phyloP scores from a whole-genome alignment of 768 basidiomycete genomes.

The Podaxis carcinomalis region DNA sequence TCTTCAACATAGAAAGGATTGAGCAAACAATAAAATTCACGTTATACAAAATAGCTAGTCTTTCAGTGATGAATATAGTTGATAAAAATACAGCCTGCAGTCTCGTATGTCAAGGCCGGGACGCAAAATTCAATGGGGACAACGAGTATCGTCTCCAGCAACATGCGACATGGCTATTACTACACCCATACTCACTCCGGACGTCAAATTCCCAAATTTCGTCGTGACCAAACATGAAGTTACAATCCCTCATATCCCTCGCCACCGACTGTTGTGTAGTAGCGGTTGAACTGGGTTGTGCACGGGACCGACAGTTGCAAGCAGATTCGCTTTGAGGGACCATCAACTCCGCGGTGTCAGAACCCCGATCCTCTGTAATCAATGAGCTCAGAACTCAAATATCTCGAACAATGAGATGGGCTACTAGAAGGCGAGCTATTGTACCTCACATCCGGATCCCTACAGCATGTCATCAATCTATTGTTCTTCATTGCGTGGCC shows the following conservation, averaged over 20 bases:
- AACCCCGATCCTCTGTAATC: neutral
- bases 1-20: too few relatives aligned
- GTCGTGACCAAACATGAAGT: neutral
- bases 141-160: neutral
- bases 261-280: neutral
- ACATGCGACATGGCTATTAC: neutral
- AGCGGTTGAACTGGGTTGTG: neutral
- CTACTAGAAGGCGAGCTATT: too few relatives aligned
- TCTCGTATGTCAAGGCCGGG: neutral
- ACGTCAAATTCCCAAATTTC: neutral
- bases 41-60: neutral
- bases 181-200: neutral
- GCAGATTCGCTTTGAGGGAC: neutral
- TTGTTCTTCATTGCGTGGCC: too few relatives aligned
- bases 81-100: neutral
- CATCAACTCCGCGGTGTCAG: neutral
- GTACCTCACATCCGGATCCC: too few relatives aligned
- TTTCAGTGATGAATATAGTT: neutral
- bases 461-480: too few relatives aligned
- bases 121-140: neutral
- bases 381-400: neutral
- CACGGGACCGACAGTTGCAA: neutral
- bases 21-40: too few relatives aligned
- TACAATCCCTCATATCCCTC: neutral
- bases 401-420: neutral